A percentile compares a stretch with the other conserved stretches of the same genome.
Evolutionary conservation across 805 yeast species (phyloP).

Genomic region (Candida manassasensis): DNA sequence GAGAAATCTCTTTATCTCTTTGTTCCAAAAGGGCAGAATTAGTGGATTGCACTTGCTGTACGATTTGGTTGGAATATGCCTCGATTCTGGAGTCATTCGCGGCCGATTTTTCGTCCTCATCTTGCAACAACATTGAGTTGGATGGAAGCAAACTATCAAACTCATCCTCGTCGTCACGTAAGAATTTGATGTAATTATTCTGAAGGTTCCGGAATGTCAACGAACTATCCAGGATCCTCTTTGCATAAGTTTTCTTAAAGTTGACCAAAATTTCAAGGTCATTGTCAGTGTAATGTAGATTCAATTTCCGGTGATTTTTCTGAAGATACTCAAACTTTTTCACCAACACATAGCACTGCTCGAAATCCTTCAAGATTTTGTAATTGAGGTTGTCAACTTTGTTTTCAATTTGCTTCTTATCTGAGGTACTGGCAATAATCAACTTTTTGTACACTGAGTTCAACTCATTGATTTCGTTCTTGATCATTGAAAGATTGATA

Average conservation of each 20-base stretch:
- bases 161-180: slow-evolving; percentile 75
- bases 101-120: slow-evolving; percentile 9
- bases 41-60: slow-evolving; percentile 22
- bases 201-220: slow-evolving; percentile 81
- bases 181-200: slow-evolving; percentile 78
- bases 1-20: slow-evolving; percentile 85
- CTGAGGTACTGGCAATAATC: slow-evolving; percentile 82
- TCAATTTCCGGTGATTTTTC: slow-evolving; percentile 39
- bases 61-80: slow-evolving; percentile 31
- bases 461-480: slow-evolving; percentile 52
- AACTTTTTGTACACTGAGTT: slow-evolving; percentile 73
- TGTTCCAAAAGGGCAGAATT: slow-evolving; percentile 44
- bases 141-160: slow-evolving; percentile 18
- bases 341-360: slow-evolving; percentile 70
- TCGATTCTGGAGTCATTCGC: slow-evolving; percentile 19
- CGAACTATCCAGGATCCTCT: slow-evolving; percentile 74
- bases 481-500: slow-evolving; percentile 49
- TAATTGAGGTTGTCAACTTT: slow-evolving; percentile 76
- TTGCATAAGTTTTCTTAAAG: slow-evolving; percentile 79
- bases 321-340: slow-evolving; percentile 52
- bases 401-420: slow-evolving; percentile 68
- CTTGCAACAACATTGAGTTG: slow-evolving; percentile 4
- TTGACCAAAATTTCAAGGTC: slow-evolving; percentile 71
- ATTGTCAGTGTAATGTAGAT: slow-evolving; percentile 32
- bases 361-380: slow-evolving; percentile 70